phyloP scores from a whole-genome alignment of 1,284 basidiomycete species.

The Exobasidium cylindrosporum region DNA sequence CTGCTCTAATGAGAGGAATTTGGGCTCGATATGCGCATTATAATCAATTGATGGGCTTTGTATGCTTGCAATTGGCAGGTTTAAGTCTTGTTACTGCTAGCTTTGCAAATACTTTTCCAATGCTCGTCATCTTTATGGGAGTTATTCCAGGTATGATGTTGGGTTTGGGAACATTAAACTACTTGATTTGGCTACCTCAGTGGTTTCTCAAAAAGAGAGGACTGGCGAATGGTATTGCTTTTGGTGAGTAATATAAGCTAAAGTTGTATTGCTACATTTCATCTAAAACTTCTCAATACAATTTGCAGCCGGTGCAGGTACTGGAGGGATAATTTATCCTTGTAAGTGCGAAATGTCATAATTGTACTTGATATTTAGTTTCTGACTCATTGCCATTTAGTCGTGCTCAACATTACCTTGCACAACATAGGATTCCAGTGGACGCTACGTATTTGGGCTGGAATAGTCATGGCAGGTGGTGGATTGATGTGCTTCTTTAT shows the following conservation, averaged over 20 bases:
- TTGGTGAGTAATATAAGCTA: constrained; percentile 13
- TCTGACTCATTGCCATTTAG: not conserved
- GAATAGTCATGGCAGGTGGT: constrained; percentile 17
- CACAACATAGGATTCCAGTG: constrained; percentile 29
- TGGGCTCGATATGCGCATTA: not conserved
- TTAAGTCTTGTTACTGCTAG: constrained; percentile 32
- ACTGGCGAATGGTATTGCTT: constrained; percentile 22
- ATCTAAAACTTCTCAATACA: too few relatives aligned
- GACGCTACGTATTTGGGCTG: constrained; percentile 33
- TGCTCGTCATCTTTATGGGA: constrained; percentile 16
- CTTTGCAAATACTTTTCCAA: constrained; percentile 26
- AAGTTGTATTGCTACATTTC: too few relatives aligned
- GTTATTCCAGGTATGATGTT: constrained; percentile 9
- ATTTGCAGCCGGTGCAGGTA: constrained; percentile 20
- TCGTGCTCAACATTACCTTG: constrained; percentile 26
- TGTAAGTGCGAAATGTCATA: too few relatives aligned
- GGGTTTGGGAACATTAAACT: constrained; percentile 8
- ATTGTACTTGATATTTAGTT: not conserved
- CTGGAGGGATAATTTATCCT: constrained; percentile 32
- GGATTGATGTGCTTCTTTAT: constrained; percentile 18
- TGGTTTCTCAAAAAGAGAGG: constrained; percentile 19
- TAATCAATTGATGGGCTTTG: constrained; percentile 3
- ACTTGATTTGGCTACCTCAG: constrained; percentile 16
- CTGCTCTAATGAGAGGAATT: not conserved
- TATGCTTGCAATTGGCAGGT: constrained; percentile 9